These are phyloP conservation scores for Podaxis sp. DNA, from an alignment of 768 basidiomycete species.

Conservation along the genomic window DNA sequence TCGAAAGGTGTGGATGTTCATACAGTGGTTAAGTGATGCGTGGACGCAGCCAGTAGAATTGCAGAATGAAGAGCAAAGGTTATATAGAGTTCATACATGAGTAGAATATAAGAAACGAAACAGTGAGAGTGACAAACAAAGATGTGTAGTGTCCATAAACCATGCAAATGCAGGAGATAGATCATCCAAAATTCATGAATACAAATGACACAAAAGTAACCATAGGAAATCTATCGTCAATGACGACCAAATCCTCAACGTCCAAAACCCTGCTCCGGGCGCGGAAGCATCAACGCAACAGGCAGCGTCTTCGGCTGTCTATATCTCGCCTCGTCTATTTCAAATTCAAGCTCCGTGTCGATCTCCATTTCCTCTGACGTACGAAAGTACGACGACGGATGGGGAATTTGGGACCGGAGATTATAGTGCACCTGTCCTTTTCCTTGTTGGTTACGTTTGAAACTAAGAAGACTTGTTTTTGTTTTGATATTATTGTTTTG, in stretches of 20 bases:
- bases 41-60: background rate
- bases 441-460: background rate
- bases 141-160: background rate
- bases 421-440: background rate
- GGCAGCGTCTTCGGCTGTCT: slow-evolving; percentile 6
- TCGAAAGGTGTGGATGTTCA: too few relatives aligned
- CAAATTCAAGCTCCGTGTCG: slow-evolving; percentile 7
- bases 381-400: slow-evolving; percentile 13
- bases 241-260: background rate
- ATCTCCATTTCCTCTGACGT: slow-evolving; percentile 10
- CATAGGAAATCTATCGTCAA: background rate
- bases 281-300: slow-evolving; percentile 2
- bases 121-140: background rate
- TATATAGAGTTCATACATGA: background rate
- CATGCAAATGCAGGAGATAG: background rate
- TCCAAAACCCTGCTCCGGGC: background rate
- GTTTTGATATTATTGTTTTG: background rate
- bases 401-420: slow-evolving; percentile 6
- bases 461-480: background rate
- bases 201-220: background rate
- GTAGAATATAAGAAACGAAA: background rate
- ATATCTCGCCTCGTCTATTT: slow-evolving; percentile 8
- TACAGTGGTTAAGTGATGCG: too few relatives aligned
- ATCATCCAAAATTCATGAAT: too few relatives aligned
- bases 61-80: background rate